phyloP scores from a whole-genome alignment of 2,329 filamentous ascomycete genomes.

The Gaeumannomyces tritici region DNA sequence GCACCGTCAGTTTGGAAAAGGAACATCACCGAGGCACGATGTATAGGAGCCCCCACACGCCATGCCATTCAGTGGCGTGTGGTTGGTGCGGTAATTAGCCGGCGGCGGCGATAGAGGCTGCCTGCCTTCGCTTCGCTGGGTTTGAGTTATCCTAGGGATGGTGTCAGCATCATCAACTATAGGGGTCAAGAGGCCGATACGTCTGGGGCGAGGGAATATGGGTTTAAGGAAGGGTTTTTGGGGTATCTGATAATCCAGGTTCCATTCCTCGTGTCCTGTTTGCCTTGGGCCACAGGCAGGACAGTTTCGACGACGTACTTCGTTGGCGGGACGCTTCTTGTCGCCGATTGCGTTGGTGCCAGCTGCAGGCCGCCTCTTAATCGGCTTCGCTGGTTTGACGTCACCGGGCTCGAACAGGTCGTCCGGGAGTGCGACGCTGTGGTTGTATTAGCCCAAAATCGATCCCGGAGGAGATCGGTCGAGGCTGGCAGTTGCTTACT shows the following conservation, averaged over 20 bases:
- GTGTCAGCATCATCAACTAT: background rate
- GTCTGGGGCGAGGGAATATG: background rate
- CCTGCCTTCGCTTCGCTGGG: conserved; percentile 2
- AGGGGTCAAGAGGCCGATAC: background rate
- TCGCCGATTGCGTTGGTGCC: conserved; percentile 26
- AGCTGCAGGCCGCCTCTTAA: conserved; percentile 9
- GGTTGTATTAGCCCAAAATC: conserved; percentile 6
- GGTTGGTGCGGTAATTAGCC: background rate
- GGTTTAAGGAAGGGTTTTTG: too few relatives aligned
- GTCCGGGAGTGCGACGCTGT: conserved; percentile 75
- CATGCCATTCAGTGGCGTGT: background rate
- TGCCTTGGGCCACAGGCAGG: background rate
- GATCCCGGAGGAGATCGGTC: background rate
- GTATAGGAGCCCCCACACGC: background rate
- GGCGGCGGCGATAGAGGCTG: background rate
- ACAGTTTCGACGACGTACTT: background rate
- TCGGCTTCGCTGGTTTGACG: conserved; percentile 46
- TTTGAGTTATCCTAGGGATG: conserved; percentile 1
- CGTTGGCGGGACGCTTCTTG: conserved; percentile 32
- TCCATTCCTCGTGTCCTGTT: background rate
- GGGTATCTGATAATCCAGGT: background rate
- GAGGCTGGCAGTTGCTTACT: conserved; percentile 44
- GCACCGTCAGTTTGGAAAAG: background rate
- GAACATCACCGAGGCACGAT: conserved; percentile 1
- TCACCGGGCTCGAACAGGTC: conserved; percentile 85